Percentiles rank a stretch among this genome's conserved stretches.
These are phyloP conservation scores for Trypanosoma boissoni DNA, from an alignment of 208 protist genomes.

Conservation along the genomic window DNA sequence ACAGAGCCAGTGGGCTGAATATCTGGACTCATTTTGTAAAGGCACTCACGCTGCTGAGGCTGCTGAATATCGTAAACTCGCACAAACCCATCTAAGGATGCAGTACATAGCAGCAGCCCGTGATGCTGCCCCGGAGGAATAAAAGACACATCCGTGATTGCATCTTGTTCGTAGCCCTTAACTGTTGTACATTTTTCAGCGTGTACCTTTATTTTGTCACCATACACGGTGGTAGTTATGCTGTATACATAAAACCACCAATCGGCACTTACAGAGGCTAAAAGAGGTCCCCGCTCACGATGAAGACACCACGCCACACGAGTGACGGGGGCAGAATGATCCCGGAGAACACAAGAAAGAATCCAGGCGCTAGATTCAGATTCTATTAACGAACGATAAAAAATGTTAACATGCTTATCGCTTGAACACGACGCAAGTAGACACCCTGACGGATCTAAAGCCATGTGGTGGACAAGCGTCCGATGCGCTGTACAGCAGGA, in stretches of 20 bases:
- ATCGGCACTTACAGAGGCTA: slow-evolving; percentile 80
- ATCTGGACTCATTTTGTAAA: slow-evolving; percentile 69
- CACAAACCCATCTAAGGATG: slow-evolving; percentile 83
- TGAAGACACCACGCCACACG: slow-evolving; percentile 83
- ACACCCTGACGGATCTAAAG: slow-evolving; percentile 67
- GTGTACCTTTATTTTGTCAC: slow-evolving; percentile 42
- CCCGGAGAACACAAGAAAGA: slow-evolving; percentile 56
- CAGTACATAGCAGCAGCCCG: slow-evolving; percentile 77
- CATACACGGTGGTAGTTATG: slow-evolving; percentile 60
- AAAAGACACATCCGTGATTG: slow-evolving; percentile 88
- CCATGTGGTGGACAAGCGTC: slow-evolving; percentile 84
- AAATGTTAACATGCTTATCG: slow-evolving; percentile 83
- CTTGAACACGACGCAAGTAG: slow-evolving; percentile 85
- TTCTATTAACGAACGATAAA: slow-evolving; percentile 38
- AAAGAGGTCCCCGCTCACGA: slow-evolving; percentile 74
- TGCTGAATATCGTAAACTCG: slow-evolving; percentile 85
- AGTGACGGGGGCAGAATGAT: slow-evolving; percentile 78
- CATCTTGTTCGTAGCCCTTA: slow-evolving; percentile 85
- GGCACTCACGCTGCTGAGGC: slow-evolving; percentile 56
- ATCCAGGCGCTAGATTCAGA: slow-evolving; percentile 41
- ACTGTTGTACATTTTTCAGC: slow-evolving; percentile 55
- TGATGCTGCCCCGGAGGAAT: slow-evolving; percentile 77
- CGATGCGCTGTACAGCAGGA: slow-evolving; percentile 57
- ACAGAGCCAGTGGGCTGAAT: slow-evolving; percentile 19
- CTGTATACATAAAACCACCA: slow-evolving; percentile 85